These are phyloP conservation scores for Fusarium dimerum DNA, from an alignment of 2,329 filamentous ascomycete genomes.

Conservation along the genomic window DNA sequence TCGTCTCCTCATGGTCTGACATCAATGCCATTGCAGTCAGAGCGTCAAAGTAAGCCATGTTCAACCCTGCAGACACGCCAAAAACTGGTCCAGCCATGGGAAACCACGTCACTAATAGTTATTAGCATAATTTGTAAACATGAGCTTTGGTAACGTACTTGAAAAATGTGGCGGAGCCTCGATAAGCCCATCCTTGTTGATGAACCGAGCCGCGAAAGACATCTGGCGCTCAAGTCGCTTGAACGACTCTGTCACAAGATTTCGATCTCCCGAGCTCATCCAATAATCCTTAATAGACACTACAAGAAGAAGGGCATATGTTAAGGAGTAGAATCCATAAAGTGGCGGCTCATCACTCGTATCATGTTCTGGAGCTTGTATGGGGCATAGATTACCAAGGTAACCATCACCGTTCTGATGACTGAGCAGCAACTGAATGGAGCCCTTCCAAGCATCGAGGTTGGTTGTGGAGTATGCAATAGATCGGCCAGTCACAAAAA, in stretches of 20 bases:
- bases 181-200: background rate
- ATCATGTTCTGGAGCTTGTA: background rate
- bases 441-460: background rate
- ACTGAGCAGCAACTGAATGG: background rate
- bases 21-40: background rate
- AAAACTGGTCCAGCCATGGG: slow-evolving; percentile 1
- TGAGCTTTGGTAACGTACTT: background rate
- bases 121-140: background rate
- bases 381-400: background rate
- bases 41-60: background rate
- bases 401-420: background rate
- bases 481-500: background rate
- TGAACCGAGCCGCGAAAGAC: background rate
- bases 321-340: background rate
- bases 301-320: slow-evolving; percentile 1
- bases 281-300: slow-evolving; percentile 1
- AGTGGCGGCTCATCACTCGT: background rate
- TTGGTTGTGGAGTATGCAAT: background rate
- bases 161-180: background rate
- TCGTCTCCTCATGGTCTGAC: background rate
- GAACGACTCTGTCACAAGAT: background rate
- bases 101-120: slow-evolving; percentile 1
- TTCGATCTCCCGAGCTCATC: background rate
- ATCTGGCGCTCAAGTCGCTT: background rate
- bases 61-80: background rate